Evolutionary conservation across 257 asterid genomes (phyloP), one percentile per base, ranked within the genome.

Genomic region (Salvia rosmarinus): DNA sequence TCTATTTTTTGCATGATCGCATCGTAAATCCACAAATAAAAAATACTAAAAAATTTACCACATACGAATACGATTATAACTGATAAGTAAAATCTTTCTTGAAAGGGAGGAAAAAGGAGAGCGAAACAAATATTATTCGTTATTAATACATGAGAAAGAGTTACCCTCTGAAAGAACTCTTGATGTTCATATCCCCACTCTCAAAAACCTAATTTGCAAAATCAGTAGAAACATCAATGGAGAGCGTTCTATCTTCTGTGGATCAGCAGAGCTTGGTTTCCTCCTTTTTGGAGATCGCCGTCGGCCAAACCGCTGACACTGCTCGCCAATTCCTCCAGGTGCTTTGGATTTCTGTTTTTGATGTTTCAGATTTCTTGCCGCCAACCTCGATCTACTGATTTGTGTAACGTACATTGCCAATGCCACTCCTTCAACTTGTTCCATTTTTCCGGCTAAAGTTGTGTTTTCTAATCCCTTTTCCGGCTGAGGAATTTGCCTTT

Each of bases 261-360:
- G 95, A 89, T 44, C 89, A 90, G 89, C 92, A 90, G 85, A 80
- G 17, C 14, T 57, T 92, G 84, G 87, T 92, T 11, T 73, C 91
- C 25, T 86, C 90, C 14, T 92, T 92, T 76, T 85, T 90, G 37
- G 98, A 92, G 80, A 86, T 92, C 77, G 96, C 98, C 79, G 96
- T 84, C 25, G 98, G 96, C 46, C 95, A 92, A 58, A 78, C 85
- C 39, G 80, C 91, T 44, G 96, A 85, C 3, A 92, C 90, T 34
- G 98, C 98, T 65, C 90, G 92, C 40, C 96, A 85, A 75, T 92
- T 92, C 66, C 95, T 92, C 69, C 92, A 90, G 98, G 98, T 88
- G 64, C n/a, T 35, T 49, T 25, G n/a, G 64, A 37, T 23, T 47
- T 7, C 44, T 37, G 39, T 59, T 20, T 59, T 46, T 34, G 9